Base-by-base conservation (phyloP, 345 rosid genomes). In the Limnanthes douglasii region DNA sequence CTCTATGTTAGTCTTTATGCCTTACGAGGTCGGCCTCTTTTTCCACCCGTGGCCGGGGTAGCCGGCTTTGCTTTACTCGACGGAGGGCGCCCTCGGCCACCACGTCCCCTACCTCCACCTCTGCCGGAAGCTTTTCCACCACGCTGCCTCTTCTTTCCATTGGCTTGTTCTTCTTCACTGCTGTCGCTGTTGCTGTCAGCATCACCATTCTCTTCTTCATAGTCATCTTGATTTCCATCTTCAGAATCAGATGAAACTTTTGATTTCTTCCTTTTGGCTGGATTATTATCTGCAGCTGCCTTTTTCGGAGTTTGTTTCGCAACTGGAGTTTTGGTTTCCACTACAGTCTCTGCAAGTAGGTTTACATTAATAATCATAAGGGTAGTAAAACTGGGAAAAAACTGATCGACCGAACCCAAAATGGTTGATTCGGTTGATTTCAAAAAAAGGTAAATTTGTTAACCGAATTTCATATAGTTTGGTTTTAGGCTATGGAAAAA, bases 21-120 rank as follows among this genome's bases (percentile, higher is more conserved):
- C 73, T 69, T 78, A 1, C 85, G 72, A 5, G 88, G 85, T 46
- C 95, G 66, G 42, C 97, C 94, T 58, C 85, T 66, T 61, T 51
- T 78, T 9, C 85, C 78, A 2, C 62, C 18, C 56, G 66, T 76
- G 2, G 11, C 72, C 34, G 34, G 55, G 3, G 70, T 27, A 46
- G 83, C 12, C 32, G 17, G 49, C 5, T 57, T 26, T 18, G 50
- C 53, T 34, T 64, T 69, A 34, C 43, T 54, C 4, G 72, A 50
- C 1, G 66, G 11, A 2, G 54, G 20, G 15, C 54, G 59, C 25
- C 72, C 73, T 5, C 73, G 48, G 10, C 72, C 76, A 0, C 51
- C 59, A 40, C 66, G 75, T 7, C 67, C 61, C 45, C 59, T 66
- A 32, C 75, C 68, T 13, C 64, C 64, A 44, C 76, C 75, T 40